Conservation (phyloP, 1,139 yeast genomes). For the Pichia sp. region DNA sequence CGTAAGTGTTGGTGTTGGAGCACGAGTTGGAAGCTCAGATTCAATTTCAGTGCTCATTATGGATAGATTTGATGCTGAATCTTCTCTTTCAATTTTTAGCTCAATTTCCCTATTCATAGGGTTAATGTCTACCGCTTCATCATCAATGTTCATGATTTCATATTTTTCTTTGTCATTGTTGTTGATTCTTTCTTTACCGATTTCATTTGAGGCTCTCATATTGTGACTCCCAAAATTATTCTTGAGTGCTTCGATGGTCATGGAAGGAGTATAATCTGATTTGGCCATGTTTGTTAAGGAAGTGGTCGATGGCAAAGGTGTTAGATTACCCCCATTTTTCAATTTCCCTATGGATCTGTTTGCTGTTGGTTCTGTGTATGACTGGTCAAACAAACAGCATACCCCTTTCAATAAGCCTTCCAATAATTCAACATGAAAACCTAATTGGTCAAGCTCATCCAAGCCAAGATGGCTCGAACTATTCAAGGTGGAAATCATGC, state of each 20-base stretch:
- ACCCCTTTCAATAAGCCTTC: conserved; percentile 62
- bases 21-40: conserved; percentile 30
- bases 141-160: conserved; percentile 8
- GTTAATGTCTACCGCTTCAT: conserved; percentile 12
- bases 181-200: background rate
- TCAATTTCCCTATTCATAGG: conserved; percentile 20
- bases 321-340: background rate
- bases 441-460: conserved; percentile 25
- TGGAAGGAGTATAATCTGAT: conserved; percentile 9
- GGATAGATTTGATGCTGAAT: conserved; percentile 18
- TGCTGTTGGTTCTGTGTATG: conserved; percentile 26
- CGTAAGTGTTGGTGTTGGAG: conserved; percentile 24
- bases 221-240: background rate
- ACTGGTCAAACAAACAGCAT: conserved; percentile 73
- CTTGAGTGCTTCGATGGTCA: conserved; percentile 7
- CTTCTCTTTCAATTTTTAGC: conserved; percentile 12
- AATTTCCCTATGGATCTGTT: conserved; percentile 13
- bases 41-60: conserved; percentile 28
- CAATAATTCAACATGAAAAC: conserved; percentile 24
- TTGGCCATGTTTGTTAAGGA: conserved; percentile 17
- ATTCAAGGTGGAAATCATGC: conserved; percentile 25
- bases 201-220: background rate
- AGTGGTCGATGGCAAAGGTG: conserved; percentile 19
- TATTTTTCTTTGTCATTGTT: conserved; percentile 9
- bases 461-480: conserved; percentile 25